phyloP scores from a whole-genome alignment of 2,329 filamentous ascomycete species.

The Leptographium procerum region DNA sequence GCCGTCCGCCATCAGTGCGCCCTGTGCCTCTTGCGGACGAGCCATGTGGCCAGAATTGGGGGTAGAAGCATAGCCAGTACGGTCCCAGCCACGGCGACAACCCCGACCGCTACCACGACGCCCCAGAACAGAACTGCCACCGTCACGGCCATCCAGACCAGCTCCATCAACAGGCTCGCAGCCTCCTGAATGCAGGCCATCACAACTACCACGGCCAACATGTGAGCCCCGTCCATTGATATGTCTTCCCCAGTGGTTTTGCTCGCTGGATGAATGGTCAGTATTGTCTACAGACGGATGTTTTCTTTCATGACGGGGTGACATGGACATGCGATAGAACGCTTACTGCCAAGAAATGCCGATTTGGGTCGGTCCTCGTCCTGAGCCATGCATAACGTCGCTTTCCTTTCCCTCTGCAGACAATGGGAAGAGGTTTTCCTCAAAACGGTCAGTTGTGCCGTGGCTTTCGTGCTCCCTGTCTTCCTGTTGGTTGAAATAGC shows the following conservation, averaged over 20 bases:
- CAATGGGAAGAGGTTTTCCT: background rate
- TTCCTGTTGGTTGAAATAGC: background rate
- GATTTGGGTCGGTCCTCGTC: background rate
- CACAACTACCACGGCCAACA: background rate
- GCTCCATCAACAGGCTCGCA: background rate
- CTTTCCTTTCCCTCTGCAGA: background rate
- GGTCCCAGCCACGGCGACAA: background rate
- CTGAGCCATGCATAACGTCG: conserved; percentile 1
- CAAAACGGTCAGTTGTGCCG: background rate
- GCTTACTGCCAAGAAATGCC: background rate
- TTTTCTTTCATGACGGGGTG: too few relatives aligned
- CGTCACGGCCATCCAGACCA: conserved; percentile 3
- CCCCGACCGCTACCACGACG: background rate
- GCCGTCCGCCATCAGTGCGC: background rate
- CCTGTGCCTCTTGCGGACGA: background rate
- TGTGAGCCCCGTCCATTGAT: background rate
- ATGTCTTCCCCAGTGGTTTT: background rate
- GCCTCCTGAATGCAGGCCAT: background rate
- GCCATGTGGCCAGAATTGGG: background rate
- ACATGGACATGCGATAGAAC: background rate
- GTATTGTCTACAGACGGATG: background rate
- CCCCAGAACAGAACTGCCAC: conserved; percentile 5
- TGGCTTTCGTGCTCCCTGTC: background rate
- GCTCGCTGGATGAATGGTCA: background rate
- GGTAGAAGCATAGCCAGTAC: background rate